A percentile compares a stretch with the other conserved stretches of the same genome.
These are phyloP conservation scores for Apophysomyces elegans DNA, from an alignment of 371 early-diverging fungal genomes.

Conservation along the genomic window DNA sequence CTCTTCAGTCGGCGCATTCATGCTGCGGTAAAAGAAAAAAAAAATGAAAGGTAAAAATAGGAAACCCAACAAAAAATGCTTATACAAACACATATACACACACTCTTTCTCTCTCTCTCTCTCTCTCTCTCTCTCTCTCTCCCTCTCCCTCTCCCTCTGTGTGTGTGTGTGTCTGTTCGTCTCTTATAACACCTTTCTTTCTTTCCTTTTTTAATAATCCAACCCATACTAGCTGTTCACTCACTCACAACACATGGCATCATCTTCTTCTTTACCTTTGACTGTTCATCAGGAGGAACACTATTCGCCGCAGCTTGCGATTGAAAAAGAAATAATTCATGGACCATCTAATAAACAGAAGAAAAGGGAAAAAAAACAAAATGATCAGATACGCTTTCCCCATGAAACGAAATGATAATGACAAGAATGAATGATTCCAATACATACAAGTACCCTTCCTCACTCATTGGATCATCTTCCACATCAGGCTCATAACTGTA, in stretches of 20 bases:
- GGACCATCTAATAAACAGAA: conserved; percentile 67
- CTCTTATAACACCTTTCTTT: background rate
- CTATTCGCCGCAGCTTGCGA: conserved; percentile 79
- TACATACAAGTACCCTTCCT: conserved; percentile 59
- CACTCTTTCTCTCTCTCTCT: no score
- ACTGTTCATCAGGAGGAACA: conserved; percentile 83
- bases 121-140: background rate
- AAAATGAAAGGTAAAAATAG: background rate
- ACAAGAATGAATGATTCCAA: background rate
- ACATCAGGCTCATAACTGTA: conserved; percentile 83
- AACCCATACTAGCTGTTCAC: no score
- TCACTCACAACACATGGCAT: no score
- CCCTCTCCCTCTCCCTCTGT: no score
- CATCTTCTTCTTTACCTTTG: conserved; percentile 61
- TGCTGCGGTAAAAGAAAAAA: conserved; percentile 18
- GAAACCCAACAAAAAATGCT: background rate
- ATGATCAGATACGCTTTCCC: background rate
- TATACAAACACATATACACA: no score
- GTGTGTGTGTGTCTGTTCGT: background rate
- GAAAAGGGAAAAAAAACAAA: background rate
- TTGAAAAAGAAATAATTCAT: conserved; percentile 93
- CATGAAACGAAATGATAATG: background rate
- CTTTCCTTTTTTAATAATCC: no score
- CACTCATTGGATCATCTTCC: conserved; percentile 85
- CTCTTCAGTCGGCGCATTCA: conserved; percentile 39